A percentile compares a stretch with the other conserved stretches of the same genome.
phyloP scores from a whole-genome alignment of 2,329 filamentous ascomycete species.

The Aspergillus fructus region DNA sequence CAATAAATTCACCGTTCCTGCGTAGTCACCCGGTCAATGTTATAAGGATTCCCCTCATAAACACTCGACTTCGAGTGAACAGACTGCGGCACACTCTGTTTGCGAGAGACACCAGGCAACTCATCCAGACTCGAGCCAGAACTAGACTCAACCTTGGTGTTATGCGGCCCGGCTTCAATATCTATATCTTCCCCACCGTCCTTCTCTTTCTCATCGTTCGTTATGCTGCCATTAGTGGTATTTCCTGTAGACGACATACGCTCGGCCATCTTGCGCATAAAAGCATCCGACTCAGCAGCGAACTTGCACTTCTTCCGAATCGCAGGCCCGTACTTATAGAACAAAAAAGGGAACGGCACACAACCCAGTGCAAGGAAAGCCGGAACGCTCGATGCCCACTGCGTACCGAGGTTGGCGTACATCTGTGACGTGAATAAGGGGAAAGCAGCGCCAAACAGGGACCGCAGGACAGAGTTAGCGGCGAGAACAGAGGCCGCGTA shows the following conservation, averaged over 20 bases:
- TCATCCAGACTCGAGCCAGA: not conserved
- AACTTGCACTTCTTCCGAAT: not conserved
- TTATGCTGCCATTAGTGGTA: not conserved
- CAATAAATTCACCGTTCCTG: too few species aligned
- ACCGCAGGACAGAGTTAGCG: not conserved
- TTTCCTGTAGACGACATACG: not conserved
- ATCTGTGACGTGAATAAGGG: not conserved
- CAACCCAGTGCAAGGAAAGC: not conserved
- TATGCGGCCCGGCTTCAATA: not conserved
- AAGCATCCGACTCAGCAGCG: not conserved
- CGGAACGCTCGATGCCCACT: not conserved
- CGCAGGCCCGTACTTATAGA: not conserved
- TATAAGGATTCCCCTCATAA: not conserved
- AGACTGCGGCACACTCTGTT: not conserved
- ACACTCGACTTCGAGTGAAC: not conserved
- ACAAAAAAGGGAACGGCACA: not conserved
- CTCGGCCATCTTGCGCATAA: not conserved
- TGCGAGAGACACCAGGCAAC: not conserved
- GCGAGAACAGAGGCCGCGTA: slow-evolving; percentile 1
- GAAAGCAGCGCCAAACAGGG: not conserved
- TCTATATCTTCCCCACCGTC: not conserved
- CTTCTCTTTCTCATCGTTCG: not conserved
- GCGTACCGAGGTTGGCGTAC: not conserved
- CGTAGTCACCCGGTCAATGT: too few species aligned
- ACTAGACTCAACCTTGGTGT: too few species aligned